These are phyloP conservation scores for Blastomyces gilchristii DNA, from an alignment of 2,329 filamentous ascomycete genomes.

Conservation along the genomic window DNA sequence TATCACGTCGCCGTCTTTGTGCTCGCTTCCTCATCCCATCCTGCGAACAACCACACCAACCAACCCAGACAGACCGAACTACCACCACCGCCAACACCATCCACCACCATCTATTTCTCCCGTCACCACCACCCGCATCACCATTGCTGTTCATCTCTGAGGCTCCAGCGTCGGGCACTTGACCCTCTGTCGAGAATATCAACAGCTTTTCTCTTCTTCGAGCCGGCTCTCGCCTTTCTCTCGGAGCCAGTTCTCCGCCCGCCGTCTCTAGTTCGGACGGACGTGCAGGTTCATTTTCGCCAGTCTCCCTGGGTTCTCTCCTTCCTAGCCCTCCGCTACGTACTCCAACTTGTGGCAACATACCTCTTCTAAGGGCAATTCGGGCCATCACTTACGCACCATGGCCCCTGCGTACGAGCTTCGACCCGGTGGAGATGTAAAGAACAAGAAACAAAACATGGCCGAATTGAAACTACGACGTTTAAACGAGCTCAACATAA, in stretches of 20 bases:
- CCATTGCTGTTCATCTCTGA: conserved; percentile 11
- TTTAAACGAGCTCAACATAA: conserved; percentile 92
- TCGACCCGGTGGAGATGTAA: conserved; percentile 53
- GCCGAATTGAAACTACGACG: conserved; percentile 94
- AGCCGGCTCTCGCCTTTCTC: neutral
- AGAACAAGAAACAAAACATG: conserved; percentile 98
- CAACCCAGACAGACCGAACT: neutral
- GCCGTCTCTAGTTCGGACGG: neutral
- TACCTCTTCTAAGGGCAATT: neutral
- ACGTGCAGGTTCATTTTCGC: neutral
- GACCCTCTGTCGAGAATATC: neutral
- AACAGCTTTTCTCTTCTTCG: neutral
- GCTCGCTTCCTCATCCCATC: neutral
- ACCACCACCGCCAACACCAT: conserved; percentile 6
- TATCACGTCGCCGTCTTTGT: neutral
- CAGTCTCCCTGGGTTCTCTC: conserved; percentile 5
- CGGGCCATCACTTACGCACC: conserved; percentile 17
- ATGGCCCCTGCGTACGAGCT: conserved; percentile 57
- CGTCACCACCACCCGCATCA: conserved; percentile 8
- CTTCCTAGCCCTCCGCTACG: conserved; percentile 10
- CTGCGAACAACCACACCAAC: neutral
- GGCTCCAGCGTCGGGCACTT: neutral
- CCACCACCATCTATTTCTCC: conserved; percentile 16
- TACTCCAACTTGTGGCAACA: conserved; percentile 7
- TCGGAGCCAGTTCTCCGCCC: neutral